These are phyloP conservation scores for Chlorella sp. DNA, from an alignment of 139 green algal genomes.

Conservation along the genomic window DNA sequence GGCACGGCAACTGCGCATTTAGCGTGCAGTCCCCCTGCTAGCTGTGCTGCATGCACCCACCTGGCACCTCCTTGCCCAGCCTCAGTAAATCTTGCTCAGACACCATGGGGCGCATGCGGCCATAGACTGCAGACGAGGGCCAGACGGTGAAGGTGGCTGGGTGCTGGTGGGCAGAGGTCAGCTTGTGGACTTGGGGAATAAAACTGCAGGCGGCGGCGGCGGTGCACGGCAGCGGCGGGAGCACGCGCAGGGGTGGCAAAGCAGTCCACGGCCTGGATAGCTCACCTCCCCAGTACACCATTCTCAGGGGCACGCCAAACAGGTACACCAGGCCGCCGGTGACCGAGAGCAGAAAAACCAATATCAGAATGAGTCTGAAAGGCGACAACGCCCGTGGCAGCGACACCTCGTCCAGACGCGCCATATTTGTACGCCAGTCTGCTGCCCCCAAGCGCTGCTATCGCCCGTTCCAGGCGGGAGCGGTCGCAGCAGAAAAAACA, in stretches of 20 bases:
- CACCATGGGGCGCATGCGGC: conserved; percentile 23
- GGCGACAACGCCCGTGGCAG: neutral
- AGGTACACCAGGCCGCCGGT: conserved; percentile 19
- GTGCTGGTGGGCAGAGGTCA: too few relatives aligned
- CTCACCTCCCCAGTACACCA: conserved; percentile 44
- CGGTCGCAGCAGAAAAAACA: too few relatives aligned
- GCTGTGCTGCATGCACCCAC: neutral
- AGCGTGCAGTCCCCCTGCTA: neutral
- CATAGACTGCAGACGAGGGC: neutral
- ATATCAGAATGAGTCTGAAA: neutral
- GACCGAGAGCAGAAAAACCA: neutral
- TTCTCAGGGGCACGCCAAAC: conserved; percentile 8
- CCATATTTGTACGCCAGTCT: neutral
- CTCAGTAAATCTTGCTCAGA: conserved; percentile 29
- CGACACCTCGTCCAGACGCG: neutral
- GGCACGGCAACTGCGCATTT: neutral
- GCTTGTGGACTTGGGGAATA: too few relatives aligned
- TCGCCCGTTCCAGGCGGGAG: too few relatives aligned
- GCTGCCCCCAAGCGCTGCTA: too few relatives aligned
- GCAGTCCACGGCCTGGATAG: neutral
- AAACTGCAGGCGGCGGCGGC: neutral
- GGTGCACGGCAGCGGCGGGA: too few relatives aligned
- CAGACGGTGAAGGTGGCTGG: neutral
- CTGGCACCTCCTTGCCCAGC: neutral
- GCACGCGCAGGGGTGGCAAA: neutral